Evolutionary conservation across 768 basidiomycete genomes (phyloP).

Genomic region (Asterophora parasitica): DNA sequence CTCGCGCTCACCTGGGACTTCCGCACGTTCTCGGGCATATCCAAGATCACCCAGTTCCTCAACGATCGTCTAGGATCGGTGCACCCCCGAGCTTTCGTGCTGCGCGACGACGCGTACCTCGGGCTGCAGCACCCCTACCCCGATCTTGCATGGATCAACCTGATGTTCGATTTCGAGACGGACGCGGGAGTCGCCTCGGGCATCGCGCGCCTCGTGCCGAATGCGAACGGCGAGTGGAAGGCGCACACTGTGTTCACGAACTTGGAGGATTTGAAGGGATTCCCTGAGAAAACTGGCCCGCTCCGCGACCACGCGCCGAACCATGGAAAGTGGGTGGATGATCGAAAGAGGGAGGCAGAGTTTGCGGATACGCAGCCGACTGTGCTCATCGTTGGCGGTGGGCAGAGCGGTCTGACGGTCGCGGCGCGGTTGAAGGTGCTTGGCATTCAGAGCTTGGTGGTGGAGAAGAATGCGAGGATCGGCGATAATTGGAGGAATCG

Average conservation of each 20-base stretch:
- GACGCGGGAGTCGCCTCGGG: constrained; percentile 46
- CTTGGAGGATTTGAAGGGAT: constrained; percentile 49
- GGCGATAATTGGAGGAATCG: constrained; percentile 66
- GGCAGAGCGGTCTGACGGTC: constrained; percentile 61
- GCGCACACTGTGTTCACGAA: constrained; percentile 57
- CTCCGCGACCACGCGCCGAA: constrained; percentile 37
- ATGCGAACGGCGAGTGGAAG: constrained; percentile 44
- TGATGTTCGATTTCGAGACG: constrained; percentile 54
- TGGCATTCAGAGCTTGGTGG: constrained; percentile 43
- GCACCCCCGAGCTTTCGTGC: constrained; percentile 25
- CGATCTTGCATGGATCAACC: constrained; percentile 53
- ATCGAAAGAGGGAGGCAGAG: constrained; percentile 35
- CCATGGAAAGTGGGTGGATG: constrained; percentile 53
- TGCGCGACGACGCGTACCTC: constrained; percentile 26
- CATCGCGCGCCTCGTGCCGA: constrained; percentile 50
- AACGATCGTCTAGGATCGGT: constrained; percentile 12
- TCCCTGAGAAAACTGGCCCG: constrained; percentile 45
- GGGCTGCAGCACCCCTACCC: constrained; percentile 37
- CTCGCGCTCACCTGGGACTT: constrained; percentile 24
- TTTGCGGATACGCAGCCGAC: constrained; percentile 37
- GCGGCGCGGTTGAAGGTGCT: constrained; percentile 57
- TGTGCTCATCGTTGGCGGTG: constrained; percentile 61
- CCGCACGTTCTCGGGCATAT: constrained; percentile 19
- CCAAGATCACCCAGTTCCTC: constrained; percentile 15
- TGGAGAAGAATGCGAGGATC: constrained; percentile 57